Evolutionary conservation across 2,329 filamentous ascomycete genomes (phyloP), one percentile per base, ranked within the genome.

Genomic region (Fusarium xyrophilum): DNA sequence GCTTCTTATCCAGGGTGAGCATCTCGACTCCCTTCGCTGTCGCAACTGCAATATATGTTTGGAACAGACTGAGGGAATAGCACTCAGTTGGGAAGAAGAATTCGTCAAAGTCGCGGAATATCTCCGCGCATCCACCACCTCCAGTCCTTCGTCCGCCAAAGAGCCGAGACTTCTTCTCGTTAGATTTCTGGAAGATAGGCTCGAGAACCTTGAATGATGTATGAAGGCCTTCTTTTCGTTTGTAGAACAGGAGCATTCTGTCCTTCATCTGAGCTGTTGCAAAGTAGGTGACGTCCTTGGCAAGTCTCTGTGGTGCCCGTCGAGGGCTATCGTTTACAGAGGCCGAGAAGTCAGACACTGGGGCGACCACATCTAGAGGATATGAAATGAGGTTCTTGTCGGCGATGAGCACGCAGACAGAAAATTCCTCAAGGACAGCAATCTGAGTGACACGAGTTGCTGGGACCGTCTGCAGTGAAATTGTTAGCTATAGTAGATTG

Each of bases 61-160:
- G 93, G 86, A 98, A 99, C 54, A 99, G 87, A 79, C 97, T 98
- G 76, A 99, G 91, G 48, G 92, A 93, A 79, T 91, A 97, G 78
- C 93, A 97, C 77, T 99, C 96, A 5, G 92, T 91, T 0, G 96
- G 96, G 72, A 99, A 94, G 81, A 98, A 99, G 80, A 99, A 99
- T 72, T 98, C 96, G 81, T 99, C 96, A 77, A 94, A 99, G 76
- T 99, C 96, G 67, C 96, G 91, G 88, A 98, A 99, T 73, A 95
- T 95, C 73, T 99, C 96, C 0, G 95, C 97, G 63, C 87, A 89
- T 23, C 93, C 93, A 32, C 86, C 84, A 13, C 86, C 86, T 13
- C 86, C 86, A 15, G 82, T 79, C 62, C 82, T 82, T 21, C 89
- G 89, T 68, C 83, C 80, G 39, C 87, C 85, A 67, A 90, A 89